A percentile compares a stretch with the other conserved stretches of the same genome.
These are phyloP conservation scores for Umbelopsis sp. DNA, from an alignment of 192 early-diverging fungal genomes.

Conservation along the genomic window DNA sequence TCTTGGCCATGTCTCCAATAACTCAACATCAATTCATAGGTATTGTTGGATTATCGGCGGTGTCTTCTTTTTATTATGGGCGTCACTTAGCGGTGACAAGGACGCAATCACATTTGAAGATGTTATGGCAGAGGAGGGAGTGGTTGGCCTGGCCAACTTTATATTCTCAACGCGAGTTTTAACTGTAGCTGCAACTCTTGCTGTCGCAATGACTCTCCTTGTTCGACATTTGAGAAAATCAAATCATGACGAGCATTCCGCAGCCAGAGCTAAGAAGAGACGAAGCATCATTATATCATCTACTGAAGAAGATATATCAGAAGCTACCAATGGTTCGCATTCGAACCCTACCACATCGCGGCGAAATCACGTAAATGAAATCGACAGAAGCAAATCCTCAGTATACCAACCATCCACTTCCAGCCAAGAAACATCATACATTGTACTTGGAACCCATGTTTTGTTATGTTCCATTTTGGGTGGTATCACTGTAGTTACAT, in stretches of 20 bases:
- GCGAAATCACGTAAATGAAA: neutral
- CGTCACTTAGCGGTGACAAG: neutral
- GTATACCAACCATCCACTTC: neutral
- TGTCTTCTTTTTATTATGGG: conserved; percentile 18
- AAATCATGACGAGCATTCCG: neutral
- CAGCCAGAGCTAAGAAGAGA: conserved; percentile 6
- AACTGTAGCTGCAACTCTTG: neutral
- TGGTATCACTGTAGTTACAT: conserved; percentile 7
- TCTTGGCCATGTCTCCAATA: no score
- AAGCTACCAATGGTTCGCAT: neutral
- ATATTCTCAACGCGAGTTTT: neutral
- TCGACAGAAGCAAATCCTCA: neutral
- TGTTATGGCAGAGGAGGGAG: neutral
- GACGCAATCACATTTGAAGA: conserved; percentile 4
- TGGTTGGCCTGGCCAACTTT: neutral
- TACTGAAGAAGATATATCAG: conserved; percentile 4
- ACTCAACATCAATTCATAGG: neutral
- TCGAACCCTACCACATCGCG: neutral
- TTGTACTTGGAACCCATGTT: neutral
- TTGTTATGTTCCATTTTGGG: neutral
- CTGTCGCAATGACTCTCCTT: neutral
- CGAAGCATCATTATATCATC: conserved; percentile 5
- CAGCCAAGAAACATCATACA: neutral
- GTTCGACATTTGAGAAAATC: neutral
- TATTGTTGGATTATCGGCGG: conserved; percentile 14